phyloP scores from a whole-genome alignment of 768 basidiomycete species.

The Hypsizygus marmoreus region DNA sequence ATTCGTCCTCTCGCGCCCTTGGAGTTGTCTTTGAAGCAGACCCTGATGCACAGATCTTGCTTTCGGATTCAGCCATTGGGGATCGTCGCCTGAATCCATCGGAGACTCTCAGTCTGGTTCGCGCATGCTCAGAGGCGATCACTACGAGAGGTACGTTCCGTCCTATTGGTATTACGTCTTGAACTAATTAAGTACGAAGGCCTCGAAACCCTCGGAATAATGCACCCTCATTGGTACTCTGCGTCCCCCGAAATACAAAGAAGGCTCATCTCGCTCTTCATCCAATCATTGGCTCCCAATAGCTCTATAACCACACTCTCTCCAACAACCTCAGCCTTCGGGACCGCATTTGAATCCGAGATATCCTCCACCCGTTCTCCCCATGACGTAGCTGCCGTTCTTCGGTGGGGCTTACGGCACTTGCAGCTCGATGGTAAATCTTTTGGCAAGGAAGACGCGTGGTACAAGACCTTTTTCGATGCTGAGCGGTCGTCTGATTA shows the following conservation, averaged over 20 bases:
- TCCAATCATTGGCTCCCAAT: conserved; percentile 60
- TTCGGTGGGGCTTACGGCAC: conserved; percentile 82
- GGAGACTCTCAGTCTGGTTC: conserved; percentile 65
- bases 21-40: conserved; percentile 64
- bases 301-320: conserved; percentile 50
- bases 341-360: conserved; percentile 63
- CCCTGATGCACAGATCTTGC: conserved; percentile 44
- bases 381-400: conserved; percentile 77
- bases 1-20: conserved; percentile 45
- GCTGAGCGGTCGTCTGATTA: conserved; percentile 63
- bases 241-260: conserved; percentile 71
- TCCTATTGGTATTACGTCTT: conserved; percentile 7
- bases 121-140: conserved; percentile 70
- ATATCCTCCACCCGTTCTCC: conserved; percentile 65
- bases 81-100: conserved; percentile 58
- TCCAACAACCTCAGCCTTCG: conserved; percentile 47
- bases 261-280: conserved; percentile 68
- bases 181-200: conserved; percentile 41
- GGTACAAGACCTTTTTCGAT: conserved; percentile 68
- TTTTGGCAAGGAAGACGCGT: conserved; percentile 64
- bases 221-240: conserved; percentile 86
- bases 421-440: conserved; percentile 57
- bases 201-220: conserved; percentile 79
- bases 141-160: conserved; percentile 57
- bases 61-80: conserved; percentile 58